Evolutionary conservation across 306 rosid genomes (phyloP), one percentile per base, ranked within the genome.

Genomic region (Benincasa hispida): DNA sequence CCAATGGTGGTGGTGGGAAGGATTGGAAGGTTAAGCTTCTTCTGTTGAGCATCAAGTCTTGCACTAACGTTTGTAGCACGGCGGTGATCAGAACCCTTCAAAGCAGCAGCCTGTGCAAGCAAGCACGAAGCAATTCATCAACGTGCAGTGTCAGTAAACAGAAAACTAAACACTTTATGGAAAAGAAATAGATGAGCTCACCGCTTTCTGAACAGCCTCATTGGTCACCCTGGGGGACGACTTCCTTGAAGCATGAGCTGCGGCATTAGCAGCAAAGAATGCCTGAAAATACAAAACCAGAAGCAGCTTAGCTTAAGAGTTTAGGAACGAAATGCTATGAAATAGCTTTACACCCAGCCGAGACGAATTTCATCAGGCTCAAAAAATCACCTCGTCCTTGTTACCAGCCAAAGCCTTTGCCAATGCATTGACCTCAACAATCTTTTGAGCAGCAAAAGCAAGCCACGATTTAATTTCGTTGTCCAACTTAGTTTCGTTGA

Each of bases 1-100:
- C 97, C 97, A 58, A 87, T 91, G 17, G 92, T 91, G 73, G 97
- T 91, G 22, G 97, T 91, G 10, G 95, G 95, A 75, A 91, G 95
- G 69, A 80, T 58, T 17, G 97, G 92, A 87, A 91, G 97, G 76
- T 89, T 88, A 72, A 89, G 72, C 81, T 87, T 88, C 82, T 89
- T 91, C 83, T 87, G 97, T 84, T 91, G 95, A 42, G 92, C 88
- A 54, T 80, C 89, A 79, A 89, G 81, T 82, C 97, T 85, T 22
- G 86, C 78, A 66, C 88, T 83, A 58, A 88, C 97, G 81, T 80
- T 77, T 25, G 92, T 92, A 72, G 85, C 82, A 57, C 93, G 87
- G n/a, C 87, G 80, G 79, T 89, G 92, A 77, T 85, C 91, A 69
- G 91, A 91, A 14, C 88, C 88, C 88, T 84, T 88, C 82, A 92